These are phyloP conservation scores for Citrus sinensis DNA, from an alignment of 345 rosid species.

Conservation along the genomic window DNA sequence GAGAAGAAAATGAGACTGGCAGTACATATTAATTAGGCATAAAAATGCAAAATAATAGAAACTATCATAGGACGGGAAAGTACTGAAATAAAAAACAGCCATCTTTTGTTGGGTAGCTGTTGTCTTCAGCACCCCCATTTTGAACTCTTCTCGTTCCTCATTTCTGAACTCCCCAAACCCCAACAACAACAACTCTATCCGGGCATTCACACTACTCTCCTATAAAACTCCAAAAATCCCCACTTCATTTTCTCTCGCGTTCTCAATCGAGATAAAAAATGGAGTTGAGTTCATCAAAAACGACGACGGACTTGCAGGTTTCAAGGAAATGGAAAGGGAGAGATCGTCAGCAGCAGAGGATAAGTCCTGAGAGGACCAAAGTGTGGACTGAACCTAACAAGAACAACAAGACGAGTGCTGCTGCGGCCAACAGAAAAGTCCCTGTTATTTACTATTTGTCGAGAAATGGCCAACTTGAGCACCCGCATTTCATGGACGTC, in stretches of 20 bases:
- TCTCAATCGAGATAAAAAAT: not conserved
- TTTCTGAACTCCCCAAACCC: not conserved
- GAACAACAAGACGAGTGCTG: conserved; percentile 7
- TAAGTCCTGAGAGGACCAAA: conserved; percentile 69
- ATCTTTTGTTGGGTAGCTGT: conserved; percentile 47
- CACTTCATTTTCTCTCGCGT: conserved; percentile 1
- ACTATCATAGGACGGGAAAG: conserved; percentile 14
- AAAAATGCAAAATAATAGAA: not conserved
- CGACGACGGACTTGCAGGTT: conserved; percentile 23
- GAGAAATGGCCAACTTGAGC: conserved; percentile 90
- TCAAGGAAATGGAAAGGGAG: conserved; percentile 29
- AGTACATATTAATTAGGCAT: not conserved
- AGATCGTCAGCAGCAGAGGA: conserved; percentile 37
- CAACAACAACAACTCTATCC: not conserved
- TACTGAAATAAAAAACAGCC: conserved; percentile 26
- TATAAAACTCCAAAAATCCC: not conserved
- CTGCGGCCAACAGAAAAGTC: conserved; percentile 31
- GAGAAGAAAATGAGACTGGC: not conserved
- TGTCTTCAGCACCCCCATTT: conserved; percentile 60
- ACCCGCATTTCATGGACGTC: conserved; percentile 97
- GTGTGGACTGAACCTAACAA: conserved; percentile 54
- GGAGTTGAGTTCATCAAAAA: conserved; percentile 37
- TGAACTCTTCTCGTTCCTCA: conserved; percentile 14
- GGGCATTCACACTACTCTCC: not conserved
- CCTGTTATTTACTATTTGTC: conserved; percentile 83